Percentiles rank a stretch among this genome's conserved stretches.
These are phyloP conservation scores for Alternaria dauci DNA, from an alignment of 2,329 filamentous ascomycete species.

Conservation along the genomic window DNA sequence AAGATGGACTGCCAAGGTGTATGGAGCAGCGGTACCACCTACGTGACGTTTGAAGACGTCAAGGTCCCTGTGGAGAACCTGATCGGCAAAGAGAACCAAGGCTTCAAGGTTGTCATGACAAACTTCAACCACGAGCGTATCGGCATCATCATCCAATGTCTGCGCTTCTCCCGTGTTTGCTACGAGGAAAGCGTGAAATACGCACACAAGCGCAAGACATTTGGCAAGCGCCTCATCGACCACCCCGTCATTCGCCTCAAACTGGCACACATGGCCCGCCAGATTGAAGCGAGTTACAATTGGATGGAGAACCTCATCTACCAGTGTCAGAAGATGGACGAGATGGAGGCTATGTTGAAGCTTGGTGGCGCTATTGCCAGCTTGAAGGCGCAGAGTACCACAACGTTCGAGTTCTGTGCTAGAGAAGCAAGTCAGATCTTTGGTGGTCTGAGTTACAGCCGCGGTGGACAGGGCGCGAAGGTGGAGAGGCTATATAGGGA, in stretches of 20 bases:
- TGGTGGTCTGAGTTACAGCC: constrained; percentile 88
- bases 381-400: constrained; percentile 91
- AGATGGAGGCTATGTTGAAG: constrained; percentile 94
- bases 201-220: constrained; percentile 95
- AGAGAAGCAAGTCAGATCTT: constrained; percentile 98
- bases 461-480: constrained; percentile 94
- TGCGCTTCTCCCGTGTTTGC: constrained; percentile 95
- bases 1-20: constrained; percentile 94
- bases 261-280: constrained; percentile 96
- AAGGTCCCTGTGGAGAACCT: constrained; percentile 99
- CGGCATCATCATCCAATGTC: constrained; percentile 96
- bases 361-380: constrained; percentile 93
- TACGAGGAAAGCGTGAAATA: constrained; percentile 97
- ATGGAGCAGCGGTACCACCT: constrained; percentile 93
- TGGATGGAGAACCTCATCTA: constrained; percentile 97
- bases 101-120: constrained; percentile 99
- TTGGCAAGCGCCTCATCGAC: constrained; percentile 95
- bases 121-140: constrained; percentile 99
- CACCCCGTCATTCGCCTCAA: constrained; percentile 98
- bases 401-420: constrained; percentile 97
- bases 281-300: constrained; percentile 95
- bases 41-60: constrained; percentile 98
- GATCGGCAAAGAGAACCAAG: constrained; percentile 96
- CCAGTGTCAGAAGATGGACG: constrained; percentile 91
- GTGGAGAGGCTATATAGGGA: constrained; percentile 94